These are phyloP conservation scores for Pulveroboletus sp. DNA, from an alignment of 768 basidiomycete genomes.

Conservation along the genomic window DNA sequence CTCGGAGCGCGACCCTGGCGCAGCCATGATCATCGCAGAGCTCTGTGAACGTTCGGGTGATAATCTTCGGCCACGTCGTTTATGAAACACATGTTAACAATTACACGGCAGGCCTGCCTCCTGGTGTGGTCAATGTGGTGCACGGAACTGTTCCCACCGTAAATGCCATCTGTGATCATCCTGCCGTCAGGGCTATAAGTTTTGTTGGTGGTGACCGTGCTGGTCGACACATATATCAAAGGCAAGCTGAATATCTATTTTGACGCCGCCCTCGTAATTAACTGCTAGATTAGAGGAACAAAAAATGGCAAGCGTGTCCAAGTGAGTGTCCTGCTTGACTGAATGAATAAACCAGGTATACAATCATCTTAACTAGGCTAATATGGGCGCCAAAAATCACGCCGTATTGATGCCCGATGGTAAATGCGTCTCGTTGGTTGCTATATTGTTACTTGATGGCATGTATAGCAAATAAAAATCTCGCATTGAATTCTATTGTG, in stretches of 20 bases:
- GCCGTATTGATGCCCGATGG: conserved; percentile 93
- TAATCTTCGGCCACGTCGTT: background rate
- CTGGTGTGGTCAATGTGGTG: conserved; percentile 88
- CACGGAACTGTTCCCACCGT: conserved; percentile 91
- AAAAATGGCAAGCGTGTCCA: conserved; percentile 88
- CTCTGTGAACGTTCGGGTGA: conserved; percentile 81
- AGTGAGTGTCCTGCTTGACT: conserved; percentile 34
- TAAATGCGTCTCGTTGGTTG: conserved; percentile 32
- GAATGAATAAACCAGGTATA: background rate
- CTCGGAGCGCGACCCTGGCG: conserved; percentile 94
- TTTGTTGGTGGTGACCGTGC: conserved; percentile 95
- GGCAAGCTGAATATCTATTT: conserved; percentile 39
- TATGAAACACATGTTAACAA: background rate
- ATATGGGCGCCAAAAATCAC: conserved; percentile 97
- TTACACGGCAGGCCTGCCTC: conserved; percentile 56
- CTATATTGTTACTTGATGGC: background rate
- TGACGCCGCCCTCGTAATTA: conserved; percentile 1
- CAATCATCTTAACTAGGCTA: conserved; percentile 41
- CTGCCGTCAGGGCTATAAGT: conserved; percentile 88
- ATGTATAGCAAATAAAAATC: conserved; percentile 79
- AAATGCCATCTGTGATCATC: conserved; percentile 91
- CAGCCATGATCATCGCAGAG: conserved; percentile 97
- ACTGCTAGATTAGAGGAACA: conserved; percentile 55
- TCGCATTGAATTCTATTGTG: conserved; percentile 86
- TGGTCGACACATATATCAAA: conserved; percentile 90